Percentiles rank a stretch among this genome's conserved stretches.
These are phyloP conservation scores for Testicularia cyperi DNA, from an alignment of 1,284 basidiomycete genomes.

Conservation along the genomic window DNA sequence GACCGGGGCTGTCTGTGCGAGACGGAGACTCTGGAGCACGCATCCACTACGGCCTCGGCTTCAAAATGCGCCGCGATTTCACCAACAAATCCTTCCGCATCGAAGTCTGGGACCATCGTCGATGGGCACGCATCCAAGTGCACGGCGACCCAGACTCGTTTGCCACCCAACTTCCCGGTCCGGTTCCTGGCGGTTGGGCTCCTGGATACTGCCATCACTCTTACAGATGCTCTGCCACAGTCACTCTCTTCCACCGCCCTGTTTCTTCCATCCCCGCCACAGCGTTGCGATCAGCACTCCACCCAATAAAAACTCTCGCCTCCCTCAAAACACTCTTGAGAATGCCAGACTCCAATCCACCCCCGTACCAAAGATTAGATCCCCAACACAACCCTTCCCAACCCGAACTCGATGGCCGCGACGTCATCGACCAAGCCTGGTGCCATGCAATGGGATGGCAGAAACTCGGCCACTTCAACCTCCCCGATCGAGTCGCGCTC, in stretches of 20 bases:
- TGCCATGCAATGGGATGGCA: conserved; percentile 9
- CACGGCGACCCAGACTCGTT: conserved; percentile 6
- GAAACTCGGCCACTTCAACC: not conserved
- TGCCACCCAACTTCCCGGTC: conserved; percentile 27
- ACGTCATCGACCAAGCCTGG: not conserved
- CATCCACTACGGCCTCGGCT: conserved; percentile 7
- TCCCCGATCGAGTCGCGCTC: conserved; percentile 25
- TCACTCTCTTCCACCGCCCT: conserved; percentile 7
- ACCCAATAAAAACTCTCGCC: not conserved
- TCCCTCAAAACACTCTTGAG: too few relatives aligned
- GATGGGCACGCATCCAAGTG: conserved; percentile 16
- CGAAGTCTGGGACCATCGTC: conserved; percentile 13
- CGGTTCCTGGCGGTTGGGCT: conserved; percentile 14
- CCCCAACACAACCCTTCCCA: too few relatives aligned
- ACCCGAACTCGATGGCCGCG: not conserved
- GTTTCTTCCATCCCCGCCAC: not conserved
- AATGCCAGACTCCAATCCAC: too few relatives aligned
- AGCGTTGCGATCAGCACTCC: not conserved
- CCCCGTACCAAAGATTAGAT: too few relatives aligned
- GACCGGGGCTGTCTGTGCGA: conserved; percentile 2
- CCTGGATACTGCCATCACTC: conserved; percentile 31
- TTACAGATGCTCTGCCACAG: conserved; percentile 11
- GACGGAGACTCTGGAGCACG: not conserved
- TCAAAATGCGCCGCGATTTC: conserved; percentile 17
- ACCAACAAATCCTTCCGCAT: conserved; percentile 3